Evolutionary conservation across 768 basidiomycete species (phyloP), one percentile per base, ranked within the genome.

Genomic region (Hirschioporus abietinus): DNA sequence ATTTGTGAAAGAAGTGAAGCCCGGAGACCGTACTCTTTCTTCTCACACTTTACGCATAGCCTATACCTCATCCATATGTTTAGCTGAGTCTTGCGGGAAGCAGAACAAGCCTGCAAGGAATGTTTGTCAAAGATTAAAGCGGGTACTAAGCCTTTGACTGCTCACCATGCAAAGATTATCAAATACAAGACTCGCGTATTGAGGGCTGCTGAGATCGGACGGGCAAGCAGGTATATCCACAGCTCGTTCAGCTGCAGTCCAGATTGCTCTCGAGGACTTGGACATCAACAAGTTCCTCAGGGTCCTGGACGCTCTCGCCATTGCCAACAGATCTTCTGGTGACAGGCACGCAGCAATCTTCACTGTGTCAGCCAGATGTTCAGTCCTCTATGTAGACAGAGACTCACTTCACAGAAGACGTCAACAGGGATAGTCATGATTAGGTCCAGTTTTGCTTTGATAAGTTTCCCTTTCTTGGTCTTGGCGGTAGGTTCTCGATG

Each of bases 361-460:
- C 20, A 52, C 12, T 52, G 42, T 6, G 12, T 30, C 6, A 52
- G 15, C 42, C 12, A 52, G 42, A 15, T 52, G 12, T 52, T 52
- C 30, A 30, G 30, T 30, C 30, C 2, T 30, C 30, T 8, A 30
- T 30, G 30, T 8, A 30, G 30, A 8, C 4, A 2, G 58, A 59
- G 9, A 26, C 25, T 26, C 25, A 59, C 58, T 26, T 59, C 58
- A 26, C 58, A 59, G 25, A 59, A 59, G 58, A 59, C 58, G 58
- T 59, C 58, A 26, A 59, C 9, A 7, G 58, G 58, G 7, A 59
- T 59, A n/a, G 58, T 59, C 58, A 59, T n/a, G 58, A 59, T n/a
- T 7, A 59, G 9, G 25, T 7, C 7, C 30, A 30, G 30, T 30
- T 30, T 30, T 8, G 4, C 30, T 30, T 30, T 30, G 30, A 8